A percentile compares a stretch with the other conserved stretches of the same genome.
Evolutionary conservation across 345 rosid species (phyloP).

Genomic region (Salix caprea): DNA sequence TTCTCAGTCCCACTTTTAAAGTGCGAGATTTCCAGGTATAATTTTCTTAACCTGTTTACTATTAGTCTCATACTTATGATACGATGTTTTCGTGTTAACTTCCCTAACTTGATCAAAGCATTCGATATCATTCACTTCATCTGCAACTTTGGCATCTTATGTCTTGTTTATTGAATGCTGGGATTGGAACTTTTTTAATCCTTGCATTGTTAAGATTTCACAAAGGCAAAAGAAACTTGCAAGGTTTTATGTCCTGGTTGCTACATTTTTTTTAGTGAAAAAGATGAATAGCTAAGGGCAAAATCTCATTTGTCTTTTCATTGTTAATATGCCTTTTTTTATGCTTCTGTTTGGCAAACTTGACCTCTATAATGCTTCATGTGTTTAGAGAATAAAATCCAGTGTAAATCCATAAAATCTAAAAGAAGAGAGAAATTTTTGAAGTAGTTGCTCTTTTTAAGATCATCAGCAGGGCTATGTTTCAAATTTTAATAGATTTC

Average conservation of each 20-base stretch:
- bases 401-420: too few relatives aligned
- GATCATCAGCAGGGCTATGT: too few relatives aligned
- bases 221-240: not conserved
- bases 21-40: constrained; percentile 94
- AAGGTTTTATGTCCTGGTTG: not conserved
- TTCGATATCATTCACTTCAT: not conserved
- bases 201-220: not conserved
- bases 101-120: not conserved
- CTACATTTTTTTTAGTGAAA: not conserved
- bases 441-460: too few relatives aligned
- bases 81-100: too few relatives aligned
- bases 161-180: not conserved
- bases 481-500: too few relatives aligned
- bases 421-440: too few relatives aligned
- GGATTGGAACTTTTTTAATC: not conserved
- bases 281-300: not conserved
- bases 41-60: not conserved
- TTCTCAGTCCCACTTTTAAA: constrained; percentile 95
- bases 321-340: too few relatives aligned
- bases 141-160: not conserved
- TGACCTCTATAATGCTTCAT: too few relatives aligned
- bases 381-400: too few relatives aligned
- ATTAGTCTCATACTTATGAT: not conserved
- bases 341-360: too few relatives aligned
- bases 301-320: too few relatives aligned